Percentiles rank a stretch among this genome's conserved stretches.
These are phyloP conservation scores for Stereocaulon alpinum DNA, from an alignment of 495 filamentous ascomycete genomes.

Conservation along the genomic window DNA sequence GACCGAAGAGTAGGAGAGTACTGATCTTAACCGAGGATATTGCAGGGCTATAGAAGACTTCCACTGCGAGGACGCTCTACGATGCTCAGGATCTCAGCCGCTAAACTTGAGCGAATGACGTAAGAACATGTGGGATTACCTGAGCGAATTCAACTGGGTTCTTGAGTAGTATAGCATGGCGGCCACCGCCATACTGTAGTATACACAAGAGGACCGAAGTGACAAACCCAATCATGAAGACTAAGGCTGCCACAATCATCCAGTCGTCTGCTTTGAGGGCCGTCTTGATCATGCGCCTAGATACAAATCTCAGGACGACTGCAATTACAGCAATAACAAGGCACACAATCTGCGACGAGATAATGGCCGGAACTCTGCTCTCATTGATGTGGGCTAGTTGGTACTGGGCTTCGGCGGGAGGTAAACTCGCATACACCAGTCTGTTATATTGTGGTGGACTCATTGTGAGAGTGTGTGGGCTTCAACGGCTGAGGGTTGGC, in stretches of 20 bases:
- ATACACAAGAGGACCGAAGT: not conserved
- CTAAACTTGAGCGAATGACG: too few species aligned
- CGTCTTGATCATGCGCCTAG: conserved; percentile 1
- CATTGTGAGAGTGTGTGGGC: too few species aligned
- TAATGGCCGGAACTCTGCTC: not conserved
- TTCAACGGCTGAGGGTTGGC: too few species aligned
- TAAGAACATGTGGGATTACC: not conserved
- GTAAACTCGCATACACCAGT: not conserved
- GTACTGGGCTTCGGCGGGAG: conserved; percentile 1
- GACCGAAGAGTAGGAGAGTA: conserved; percentile 3
- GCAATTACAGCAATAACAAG: not conserved
- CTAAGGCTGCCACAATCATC: not conserved
- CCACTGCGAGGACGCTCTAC: not conserved
- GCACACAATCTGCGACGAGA: not conserved
- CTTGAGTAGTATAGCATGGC: conserved; percentile 2
- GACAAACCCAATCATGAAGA: not conserved
- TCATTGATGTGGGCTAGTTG: conserved; percentile 2
- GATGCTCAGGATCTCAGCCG: not conserved
- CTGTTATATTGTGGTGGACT: not conserved
- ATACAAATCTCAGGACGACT: not conserved
- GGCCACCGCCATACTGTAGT: not conserved
- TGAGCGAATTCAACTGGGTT: not conserved
- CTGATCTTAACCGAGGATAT: conserved; percentile 3
- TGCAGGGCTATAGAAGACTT: not conserved
- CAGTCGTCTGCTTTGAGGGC: not conserved